These are phyloP conservation scores for Coelastrella sp. DNA, from an alignment of 139 green algal genomes.

Conservation along the genomic window DNA sequence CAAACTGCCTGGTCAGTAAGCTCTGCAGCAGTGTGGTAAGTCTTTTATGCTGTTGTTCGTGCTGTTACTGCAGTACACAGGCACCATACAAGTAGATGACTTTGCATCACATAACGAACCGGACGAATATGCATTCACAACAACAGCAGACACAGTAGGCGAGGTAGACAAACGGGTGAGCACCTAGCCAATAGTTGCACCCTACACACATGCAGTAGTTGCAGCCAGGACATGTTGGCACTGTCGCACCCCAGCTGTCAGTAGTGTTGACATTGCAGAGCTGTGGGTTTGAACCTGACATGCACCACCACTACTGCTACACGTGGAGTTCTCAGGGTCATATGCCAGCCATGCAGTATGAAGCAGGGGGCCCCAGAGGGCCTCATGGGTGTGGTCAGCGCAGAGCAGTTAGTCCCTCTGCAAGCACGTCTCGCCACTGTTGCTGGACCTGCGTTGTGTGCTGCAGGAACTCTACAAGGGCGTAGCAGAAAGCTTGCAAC, in stretches of 20 bases:
- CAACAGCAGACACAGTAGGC: constrained; percentile 65
- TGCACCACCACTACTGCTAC: not conserved
- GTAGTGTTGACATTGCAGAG: too few species aligned
- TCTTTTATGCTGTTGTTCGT: not conserved
- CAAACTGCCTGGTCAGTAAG: not conserved
- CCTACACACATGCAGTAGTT: not conserved
- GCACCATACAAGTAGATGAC: constrained; percentile 72
- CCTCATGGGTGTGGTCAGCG: too few species aligned
- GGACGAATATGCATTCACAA: constrained; percentile 75
- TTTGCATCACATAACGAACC: constrained; percentile 76
- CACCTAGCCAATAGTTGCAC: too few species aligned
- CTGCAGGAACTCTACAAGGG: constrained; percentile 42
- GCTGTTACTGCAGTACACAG: constrained; percentile 53
- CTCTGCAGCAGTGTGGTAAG: not conserved
- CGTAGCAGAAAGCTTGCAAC: constrained; percentile 32
- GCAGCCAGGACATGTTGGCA: too few species aligned
- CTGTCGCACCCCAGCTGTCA: too few species aligned
- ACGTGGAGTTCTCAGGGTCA: too few species aligned
- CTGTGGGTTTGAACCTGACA: not conserved
- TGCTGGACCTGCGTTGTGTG: not conserved
- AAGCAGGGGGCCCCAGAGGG: too few species aligned
- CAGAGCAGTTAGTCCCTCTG: too few species aligned
- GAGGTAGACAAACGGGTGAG: constrained; percentile 39
- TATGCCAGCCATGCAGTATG: too few species aligned
- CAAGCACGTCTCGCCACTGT: not conserved